Conservation (phyloP, 192 early-diverging fungal species). For the Powellomyces hirtus region DNA sequence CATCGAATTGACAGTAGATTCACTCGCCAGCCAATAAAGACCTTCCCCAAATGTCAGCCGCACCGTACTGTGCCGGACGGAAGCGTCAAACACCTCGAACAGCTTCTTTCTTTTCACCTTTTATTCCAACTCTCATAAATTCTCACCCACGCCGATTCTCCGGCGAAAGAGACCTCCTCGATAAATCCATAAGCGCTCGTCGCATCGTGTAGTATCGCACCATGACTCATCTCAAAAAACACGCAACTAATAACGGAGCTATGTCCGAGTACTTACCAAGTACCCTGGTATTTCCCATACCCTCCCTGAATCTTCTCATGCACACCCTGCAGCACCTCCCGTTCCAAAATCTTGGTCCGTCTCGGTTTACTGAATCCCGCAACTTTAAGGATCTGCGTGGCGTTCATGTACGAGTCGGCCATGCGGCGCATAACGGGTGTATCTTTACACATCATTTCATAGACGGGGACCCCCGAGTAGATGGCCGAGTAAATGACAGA, state of each 20-base stretch:
- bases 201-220: neutral
- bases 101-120: no score
- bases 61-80: no score
- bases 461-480: slow-evolving; percentile 57
- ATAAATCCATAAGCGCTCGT: no score
- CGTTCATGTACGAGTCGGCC: slow-evolving; percentile 84
- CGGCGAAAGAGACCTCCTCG: no score
- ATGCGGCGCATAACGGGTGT: slow-evolving; percentile 76
- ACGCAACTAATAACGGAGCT: neutral
- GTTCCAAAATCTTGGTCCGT: slow-evolving; percentile 88
- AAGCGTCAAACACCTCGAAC: no score
- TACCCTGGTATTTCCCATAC: slow-evolving; percentile 67
- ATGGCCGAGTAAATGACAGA: slow-evolving; percentile 40
- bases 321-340: slow-evolving; percentile 77
- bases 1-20: no score
- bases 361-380: slow-evolving; percentile 86
- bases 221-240: neutral
- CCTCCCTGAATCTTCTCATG: slow-evolving; percentile 98
- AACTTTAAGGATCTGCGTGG: slow-evolving; percentile 97
- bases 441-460: slow-evolving; percentile 72
- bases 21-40: no score
- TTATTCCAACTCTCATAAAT: no score
- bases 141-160: no score
- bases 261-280: slow-evolving; percentile 36
- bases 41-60: no score